Percentiles rank a stretch among this genome's conserved stretches.
phyloP scores from a whole-genome alignment of 306 rosid genomes.

The Rosa persica region DNA sequence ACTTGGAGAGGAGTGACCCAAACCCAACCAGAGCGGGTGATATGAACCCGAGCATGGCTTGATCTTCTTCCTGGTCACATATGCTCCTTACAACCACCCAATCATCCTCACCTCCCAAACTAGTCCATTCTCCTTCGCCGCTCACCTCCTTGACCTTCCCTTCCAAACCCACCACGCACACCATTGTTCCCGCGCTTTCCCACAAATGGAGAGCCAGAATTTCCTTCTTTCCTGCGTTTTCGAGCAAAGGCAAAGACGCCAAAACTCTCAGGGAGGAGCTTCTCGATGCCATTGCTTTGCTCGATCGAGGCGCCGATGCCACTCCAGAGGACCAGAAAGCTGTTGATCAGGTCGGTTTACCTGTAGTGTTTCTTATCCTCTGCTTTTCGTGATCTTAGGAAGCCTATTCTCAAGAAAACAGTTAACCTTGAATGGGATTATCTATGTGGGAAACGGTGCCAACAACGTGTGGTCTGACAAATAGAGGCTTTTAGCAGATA shows the following conservation, averaged over 20 bases:
- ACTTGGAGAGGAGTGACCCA: not conserved
- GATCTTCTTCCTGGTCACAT: slow-evolving; percentile 41
- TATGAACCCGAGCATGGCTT: slow-evolving; percentile 40
- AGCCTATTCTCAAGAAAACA: too few relatives aligned
- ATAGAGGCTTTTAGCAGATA: too few relatives aligned
- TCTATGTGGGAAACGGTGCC: too few relatives aligned
- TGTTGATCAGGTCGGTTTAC: slow-evolving; percentile 56
- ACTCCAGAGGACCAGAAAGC: slow-evolving; percentile 64
- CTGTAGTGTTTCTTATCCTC: too few relatives aligned
- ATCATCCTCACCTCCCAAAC: slow-evolving; percentile 24
- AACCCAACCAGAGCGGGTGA: not conserved
- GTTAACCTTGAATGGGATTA: too few relatives aligned
- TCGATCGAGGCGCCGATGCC: slow-evolving; percentile 93
- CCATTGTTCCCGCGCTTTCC: slow-evolving; percentile 11
- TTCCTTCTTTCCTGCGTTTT: slow-evolving; percentile 70
- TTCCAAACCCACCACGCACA: slow-evolving; percentile 23
- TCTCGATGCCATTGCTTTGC: slow-evolving; percentile 63
- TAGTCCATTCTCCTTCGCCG: not conserved
- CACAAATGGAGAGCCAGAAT: slow-evolving; percentile 58
- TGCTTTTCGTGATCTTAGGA: too few relatives aligned
- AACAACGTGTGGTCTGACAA: too few relatives aligned
- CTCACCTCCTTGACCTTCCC: slow-evolving; percentile 30
- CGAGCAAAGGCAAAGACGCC: slow-evolving; percentile 59
- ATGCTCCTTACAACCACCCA: slow-evolving; percentile 26
- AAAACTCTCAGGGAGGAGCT: slow-evolving; percentile 65